Evolutionary conservation across 139 green algal genomes (phyloP), one percentile per base, ranked within the genome.

Genomic region (Pycnococcus provasolii): DNA sequence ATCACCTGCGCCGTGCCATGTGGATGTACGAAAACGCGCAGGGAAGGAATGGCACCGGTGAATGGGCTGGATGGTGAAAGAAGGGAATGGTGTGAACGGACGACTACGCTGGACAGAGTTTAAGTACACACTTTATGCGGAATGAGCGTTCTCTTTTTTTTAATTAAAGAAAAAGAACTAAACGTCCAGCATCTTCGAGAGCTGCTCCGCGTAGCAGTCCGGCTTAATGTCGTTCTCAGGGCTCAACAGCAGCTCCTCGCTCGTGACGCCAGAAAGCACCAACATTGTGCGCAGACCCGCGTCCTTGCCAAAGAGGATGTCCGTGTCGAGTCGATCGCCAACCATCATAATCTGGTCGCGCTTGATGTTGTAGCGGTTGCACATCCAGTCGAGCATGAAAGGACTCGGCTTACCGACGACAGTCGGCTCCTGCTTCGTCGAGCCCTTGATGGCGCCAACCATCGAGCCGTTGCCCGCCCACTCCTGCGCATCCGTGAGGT

Each of bases 291-390:
- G 46, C 59, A 95, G 83, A 6, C 93, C 92, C 26, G 91, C 92
- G 58, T 96, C 87, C 82, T 95, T 88, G 45, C 94, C 94, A 77
- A 99, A 99, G 59, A 94, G 76, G 66, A 99, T 95, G 79, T 99
- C 94, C 0, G 94, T 99, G 83, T 99, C 93, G 53, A 99, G 88
- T 41, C 94, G 80, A 79, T 99, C 94, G 4, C 94, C 94, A 48
- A 97, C 89, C 91, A 98, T 98, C 86, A 88, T 96, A 72, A 98
- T 98, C 80, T 98, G 79, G 41, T 86, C 65, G 39, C 80, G 80
- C 48, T 63, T 57, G 50, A 75, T 81, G 57, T 60, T 58, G 54
- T 72, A 86, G 70, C 67, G 79, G 44, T 79, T 58, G 2, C 86
- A 86, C 58, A 99, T 97, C 84, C 96, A 94, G 41, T 88, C 85